Base-by-base conservation (phyloP, 148 eudicot genomes). In the Persicaria maculosa region DNA sequence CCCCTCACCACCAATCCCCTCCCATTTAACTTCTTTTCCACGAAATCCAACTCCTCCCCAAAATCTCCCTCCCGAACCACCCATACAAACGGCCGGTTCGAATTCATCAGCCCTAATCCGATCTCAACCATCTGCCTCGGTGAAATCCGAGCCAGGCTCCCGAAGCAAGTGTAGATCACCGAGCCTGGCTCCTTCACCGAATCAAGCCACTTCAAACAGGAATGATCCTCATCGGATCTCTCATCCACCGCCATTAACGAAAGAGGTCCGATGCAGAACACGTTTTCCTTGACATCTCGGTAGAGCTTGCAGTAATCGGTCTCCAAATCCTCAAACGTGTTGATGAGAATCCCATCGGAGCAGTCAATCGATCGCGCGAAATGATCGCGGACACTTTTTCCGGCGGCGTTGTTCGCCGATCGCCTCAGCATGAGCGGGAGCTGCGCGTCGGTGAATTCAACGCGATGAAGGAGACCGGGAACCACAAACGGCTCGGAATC, bases 181-280 rank as follows among this genome's bases (percentile, higher is more conserved):
- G 81, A 75, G 9, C 25, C 11, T 4, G 65, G 74, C 31, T 73
- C 75, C 5, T 72, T 67, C 40, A 22, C 65, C 36, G 57, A 79
- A 68, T 84, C 83, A 2, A 84, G 85, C 87, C 85, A 84, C 22
- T 77, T 46, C 71, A 81, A 54, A 75, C 84, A 84, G 7, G 73
- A 50, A 2, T 80, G 74, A 7, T 25, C 61, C 50, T 74, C 73
- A 20, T 20, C 65, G 64, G 59, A 55, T 16, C 5, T 12, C 47
- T 20, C 20, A 72, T 19, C 55, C 53, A 55, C 68, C 80, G 52
- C 79, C 79, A 55, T 55, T 0, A 77, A 77, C 9, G 87, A 84
- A 50, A 84, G 83, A 58, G 87, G 87, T 0, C 87, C 85, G 1
- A 84, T 72, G 50, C 83, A 75, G 83, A 80, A 84, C 48, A 81